Evolutionary conservation across 2,329 filamentous ascomycete species (phyloP).

Genomic region (Colletotrichum viniferum): DNA sequence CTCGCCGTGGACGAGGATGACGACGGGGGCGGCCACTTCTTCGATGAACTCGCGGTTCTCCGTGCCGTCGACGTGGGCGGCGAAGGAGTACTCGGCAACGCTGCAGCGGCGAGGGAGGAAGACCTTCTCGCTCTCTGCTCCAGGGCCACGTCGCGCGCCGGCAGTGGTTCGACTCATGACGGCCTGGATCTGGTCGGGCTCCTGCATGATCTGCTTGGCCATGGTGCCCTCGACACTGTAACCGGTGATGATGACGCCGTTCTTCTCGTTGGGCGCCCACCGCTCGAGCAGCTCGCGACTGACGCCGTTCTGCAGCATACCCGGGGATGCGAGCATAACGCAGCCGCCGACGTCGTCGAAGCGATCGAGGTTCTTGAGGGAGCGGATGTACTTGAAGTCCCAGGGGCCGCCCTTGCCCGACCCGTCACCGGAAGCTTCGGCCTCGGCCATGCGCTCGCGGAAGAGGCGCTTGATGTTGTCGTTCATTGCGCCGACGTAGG

Average conservation of each 20-base stretch:
- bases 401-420: slow-evolving; percentile 84
- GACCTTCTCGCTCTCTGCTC: slow-evolving; percentile 79
- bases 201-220: slow-evolving; percentile 93
- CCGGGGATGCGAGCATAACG: slow-evolving; percentile 95
- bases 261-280: slow-evolving; percentile 95
- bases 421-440: slow-evolving; percentile 78
- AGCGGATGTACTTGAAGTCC: slow-evolving; percentile 95
- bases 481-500: slow-evolving; percentile 98
- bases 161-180: slow-evolving; percentile 81
- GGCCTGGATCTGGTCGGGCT: slow-evolving; percentile 92
- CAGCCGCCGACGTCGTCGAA: slow-evolving; percentile 96
- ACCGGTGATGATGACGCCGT: slow-evolving; percentile 97
- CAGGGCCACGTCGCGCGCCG: slow-evolving; percentile 65
- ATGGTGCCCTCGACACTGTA: slow-evolving; percentile 99
- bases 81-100: slow-evolving; percentile 93
- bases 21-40: slow-evolving; percentile 87
- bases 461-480: slow-evolving; percentile 98
- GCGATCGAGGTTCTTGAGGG: slow-evolving; percentile 88
- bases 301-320: slow-evolving; percentile 98
- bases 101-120: slow-evolving; percentile 93
- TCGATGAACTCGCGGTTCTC: slow-evolving; percentile 98
- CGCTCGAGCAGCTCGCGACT: slow-evolving; percentile 90
- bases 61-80: slow-evolving; percentile 93
- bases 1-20: slow-evolving; percentile 96
- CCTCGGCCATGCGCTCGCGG: slow-evolving; percentile 87